Conservation (phyloP, 177 flowering plant species). For the Telopea speciosissima region DNA sequence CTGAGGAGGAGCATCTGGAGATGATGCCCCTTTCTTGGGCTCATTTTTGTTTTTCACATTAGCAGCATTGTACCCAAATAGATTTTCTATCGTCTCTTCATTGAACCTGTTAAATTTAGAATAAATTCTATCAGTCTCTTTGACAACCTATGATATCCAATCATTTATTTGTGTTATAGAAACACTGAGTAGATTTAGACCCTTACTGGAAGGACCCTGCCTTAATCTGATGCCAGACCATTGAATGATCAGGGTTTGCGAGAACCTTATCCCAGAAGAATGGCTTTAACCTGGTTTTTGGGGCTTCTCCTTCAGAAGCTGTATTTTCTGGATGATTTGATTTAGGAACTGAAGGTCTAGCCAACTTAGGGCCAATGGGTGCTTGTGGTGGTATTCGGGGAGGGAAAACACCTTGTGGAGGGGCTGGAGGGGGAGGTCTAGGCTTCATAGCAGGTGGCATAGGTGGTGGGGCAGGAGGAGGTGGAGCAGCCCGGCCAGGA, state of each 20-base stretch:
- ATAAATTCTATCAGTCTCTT: background rate
- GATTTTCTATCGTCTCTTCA: conserved; percentile 89
- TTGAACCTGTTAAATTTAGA: conserved; percentile 57
- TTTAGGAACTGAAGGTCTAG: conserved; percentile 43
- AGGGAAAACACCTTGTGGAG: conserved; percentile 31
- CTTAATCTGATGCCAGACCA: conserved; percentile 97
- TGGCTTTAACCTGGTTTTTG: conserved; percentile 84
- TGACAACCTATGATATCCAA: conserved; percentile 1
- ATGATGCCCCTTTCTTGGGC: conserved; percentile 39
- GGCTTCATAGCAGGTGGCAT: conserved; percentile 15
- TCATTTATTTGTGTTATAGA: background rate
- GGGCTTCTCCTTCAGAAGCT: conserved; percentile 31
- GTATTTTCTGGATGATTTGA: conserved; percentile 18
- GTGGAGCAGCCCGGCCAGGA: conserved; percentile 36
- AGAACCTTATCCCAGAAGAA: conserved; percentile 95
- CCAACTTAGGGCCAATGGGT: conserved; percentile 31
- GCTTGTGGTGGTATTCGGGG: conserved; percentile 3
- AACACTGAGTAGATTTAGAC: conserved; percentile 3
- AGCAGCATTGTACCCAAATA: conserved; percentile 64
- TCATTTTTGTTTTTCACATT: conserved; percentile 44
- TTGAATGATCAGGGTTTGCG: conserved; percentile 85
- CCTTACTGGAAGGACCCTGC: conserved; percentile 98
- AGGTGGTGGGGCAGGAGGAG: conserved; percentile 21
- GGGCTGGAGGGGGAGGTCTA: conserved; percentile 36
- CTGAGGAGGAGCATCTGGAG: conserved; percentile 45